A percentile compares a stretch with the other conserved stretches of the same genome.
phyloP scores from a whole-genome alignment of 1,284 basidiomycete genomes.

The Leccinum glutinopallens region DNA sequence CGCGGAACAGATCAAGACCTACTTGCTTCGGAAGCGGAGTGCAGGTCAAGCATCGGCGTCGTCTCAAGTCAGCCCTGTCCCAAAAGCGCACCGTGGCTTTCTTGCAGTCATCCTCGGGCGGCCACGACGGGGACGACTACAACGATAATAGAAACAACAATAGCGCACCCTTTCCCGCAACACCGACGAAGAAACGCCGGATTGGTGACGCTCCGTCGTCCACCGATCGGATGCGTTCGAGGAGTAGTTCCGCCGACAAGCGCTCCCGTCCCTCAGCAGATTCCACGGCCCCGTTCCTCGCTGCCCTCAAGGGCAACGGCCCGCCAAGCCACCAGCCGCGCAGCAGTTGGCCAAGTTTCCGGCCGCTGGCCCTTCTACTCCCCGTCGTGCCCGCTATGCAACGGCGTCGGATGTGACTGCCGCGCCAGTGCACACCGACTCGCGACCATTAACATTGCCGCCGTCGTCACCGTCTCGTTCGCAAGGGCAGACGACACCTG shows the following conservation, averaged over 20 bases:
- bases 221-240: conserved; percentile 13
- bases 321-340: not conserved
- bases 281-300: conserved; percentile 26
- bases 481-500: conserved; percentile 13
- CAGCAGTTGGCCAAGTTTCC: not conserved
- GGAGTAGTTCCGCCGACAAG: conserved; percentile 17
- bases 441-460: conserved; percentile 6
- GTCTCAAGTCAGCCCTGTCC: not conserved
- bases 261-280: not conserved
- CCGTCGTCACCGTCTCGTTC: conserved; percentile 15
- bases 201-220: conserved; percentile 17
- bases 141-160: not conserved
- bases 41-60: conserved; percentile 1
- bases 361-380: conserved; percentile 30
- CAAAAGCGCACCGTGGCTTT: conserved; percentile 29
- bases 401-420: not conserved
- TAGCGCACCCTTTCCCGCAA: conserved; percentile 23
- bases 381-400: conserved; percentile 16
- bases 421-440: conserved; percentile 3
- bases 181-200: conserved; percentile 35
- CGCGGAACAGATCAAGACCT: conserved; percentile 28
- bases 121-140: not conserved
- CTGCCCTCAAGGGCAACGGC: conserved; percentile 19
- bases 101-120: not conserved
- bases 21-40: conserved; percentile 13